phyloP scores from a whole-genome alignment of 2,329 filamentous ascomycete species.

The Ophiostoma novo-ulmi region DNA sequence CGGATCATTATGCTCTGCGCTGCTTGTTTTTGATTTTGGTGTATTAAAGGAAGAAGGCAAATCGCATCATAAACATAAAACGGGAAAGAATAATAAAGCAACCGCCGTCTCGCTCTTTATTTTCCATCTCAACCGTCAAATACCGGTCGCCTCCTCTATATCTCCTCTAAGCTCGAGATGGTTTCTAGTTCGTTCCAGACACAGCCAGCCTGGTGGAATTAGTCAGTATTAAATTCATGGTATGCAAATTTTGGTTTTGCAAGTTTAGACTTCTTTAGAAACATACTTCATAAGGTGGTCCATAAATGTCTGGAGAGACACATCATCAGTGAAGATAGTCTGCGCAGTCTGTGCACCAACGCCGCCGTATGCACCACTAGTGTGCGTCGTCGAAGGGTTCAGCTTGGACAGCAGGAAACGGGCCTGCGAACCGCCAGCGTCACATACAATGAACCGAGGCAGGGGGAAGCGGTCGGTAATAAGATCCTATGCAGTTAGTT shows the following conservation, averaged over 20 bases:
- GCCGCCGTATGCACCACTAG: slow-evolving; percentile 84
- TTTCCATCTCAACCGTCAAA: slow-evolving; percentile 1
- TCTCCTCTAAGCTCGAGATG: neutral
- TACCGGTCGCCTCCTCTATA: neutral
- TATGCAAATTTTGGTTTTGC: no score
- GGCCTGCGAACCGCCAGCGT: slow-evolving; percentile 95
- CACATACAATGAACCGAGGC: slow-evolving; percentile 95
- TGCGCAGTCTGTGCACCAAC: slow-evolving; percentile 81
- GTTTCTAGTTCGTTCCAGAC: slow-evolving; percentile 53
- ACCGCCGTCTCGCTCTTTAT: slow-evolving; percentile 9
- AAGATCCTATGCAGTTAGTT: slow-evolving; percentile 61
- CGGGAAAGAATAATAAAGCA: slow-evolving; percentile 6
- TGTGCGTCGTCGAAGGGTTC: slow-evolving; percentile 96
- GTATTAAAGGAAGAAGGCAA: neutral
- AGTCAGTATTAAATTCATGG: slow-evolving; percentile 14
- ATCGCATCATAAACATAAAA: slow-evolving; percentile 6
- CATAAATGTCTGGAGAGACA: slow-evolving; percentile 98
- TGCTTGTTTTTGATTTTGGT: neutral
- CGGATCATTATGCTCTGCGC: neutral
- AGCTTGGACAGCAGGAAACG: slow-evolving; percentile 92
- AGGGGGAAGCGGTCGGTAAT: slow-evolving; percentile 98
- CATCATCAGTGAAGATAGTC: slow-evolving; percentile 98
- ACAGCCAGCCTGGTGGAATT: slow-evolving; percentile 44
- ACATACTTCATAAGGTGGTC: slow-evolving; percentile 90
- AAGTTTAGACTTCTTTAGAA: neutral